Base-by-base conservation (phyloP, 805 yeast genomes). In the Metschnikowia noctiluminum region DNA sequence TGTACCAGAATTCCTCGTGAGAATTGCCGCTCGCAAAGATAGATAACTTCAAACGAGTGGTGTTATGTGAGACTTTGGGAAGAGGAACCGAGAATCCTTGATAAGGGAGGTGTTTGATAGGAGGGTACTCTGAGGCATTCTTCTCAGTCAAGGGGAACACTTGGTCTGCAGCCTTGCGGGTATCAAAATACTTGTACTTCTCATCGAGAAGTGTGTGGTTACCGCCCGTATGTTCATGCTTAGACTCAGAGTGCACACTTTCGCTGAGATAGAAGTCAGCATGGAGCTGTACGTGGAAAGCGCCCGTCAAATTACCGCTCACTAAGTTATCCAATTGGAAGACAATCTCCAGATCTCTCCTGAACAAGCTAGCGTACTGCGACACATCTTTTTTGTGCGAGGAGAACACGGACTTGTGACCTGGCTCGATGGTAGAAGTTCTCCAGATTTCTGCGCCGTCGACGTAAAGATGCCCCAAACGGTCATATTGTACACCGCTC, bases 1-100 rank as follows among this genome's bases (percentile, higher is more conserved):
- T 65, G 64, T 84, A 89, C 95, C 95, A 89, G 58, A 87, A 86
- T 62, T 89, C 96, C 65, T 89, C 96, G 34, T 77, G 81, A 2
- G 84, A 85, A 58, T 85, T 87, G 2, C 94, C 96, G 15, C 87
- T 79, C 11, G 85, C 80, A 54, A 80, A 82, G 6, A 89, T 62
- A 10, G 84, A 76, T 31, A 88, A 62, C 49, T 68, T 69, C 40
- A 82, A 80, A 50, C 82, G 73, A 2, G 89, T 81, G 6, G 89
- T 82, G 59, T 84, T 83, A 26, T 64, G 59, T 2, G 77, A 57
- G 30, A 86, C 63, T 13, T 58, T 57, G 3, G 85, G 82, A n/a
- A 83, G 58, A 1, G 59, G 53, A 16, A 72, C 61, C 2, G 56
- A 49, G 34, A 79, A 59, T 6, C 61, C 59, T 16, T 71, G 68